A percentile compares a stretch with the other conserved stretches of the same genome.
Evolutionary conservation across 345 rosid genomes (phyloP).

Genomic region (Hypericum perforatum): DNA sequence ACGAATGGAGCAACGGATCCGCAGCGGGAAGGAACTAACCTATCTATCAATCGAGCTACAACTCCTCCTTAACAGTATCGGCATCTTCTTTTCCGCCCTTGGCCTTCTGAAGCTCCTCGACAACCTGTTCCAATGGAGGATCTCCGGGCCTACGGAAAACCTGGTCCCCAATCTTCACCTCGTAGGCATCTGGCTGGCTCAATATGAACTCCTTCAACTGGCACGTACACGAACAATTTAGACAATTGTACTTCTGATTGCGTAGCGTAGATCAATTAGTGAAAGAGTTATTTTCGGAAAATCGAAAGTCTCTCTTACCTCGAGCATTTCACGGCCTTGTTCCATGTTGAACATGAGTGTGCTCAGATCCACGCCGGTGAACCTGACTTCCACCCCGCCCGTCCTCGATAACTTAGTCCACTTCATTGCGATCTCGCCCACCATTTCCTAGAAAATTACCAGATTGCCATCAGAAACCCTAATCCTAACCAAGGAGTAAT

Average conservation of each 20-base stretch:
- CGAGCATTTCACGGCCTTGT: slow-evolving; percentile 44
- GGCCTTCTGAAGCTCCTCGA: slow-evolving; percentile 32
- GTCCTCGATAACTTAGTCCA: slow-evolving; percentile 72
- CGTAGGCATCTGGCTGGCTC: slow-evolving; percentile 69
- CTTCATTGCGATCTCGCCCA: slow-evolving; percentile 53
- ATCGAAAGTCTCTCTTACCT: slow-evolving; percentile 23
- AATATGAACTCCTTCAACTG: slow-evolving; percentile 80
- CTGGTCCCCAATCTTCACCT: slow-evolving; percentile 74
- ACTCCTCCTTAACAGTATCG: slow-evolving; percentile 39
- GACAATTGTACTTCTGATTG: too few species aligned
- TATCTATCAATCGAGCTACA: slow-evolving; percentile 20
- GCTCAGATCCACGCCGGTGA: slow-evolving; percentile 56
- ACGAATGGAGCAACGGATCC: too few species aligned
- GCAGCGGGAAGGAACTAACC: too few species aligned
- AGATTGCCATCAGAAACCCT: not conserved
- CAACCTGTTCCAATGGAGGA: slow-evolving; percentile 61
- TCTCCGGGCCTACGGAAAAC: slow-evolving; percentile 69
- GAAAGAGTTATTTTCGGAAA: not conserved
- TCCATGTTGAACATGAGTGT: slow-evolving; percentile 80
- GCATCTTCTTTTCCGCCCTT: slow-evolving; percentile 14
- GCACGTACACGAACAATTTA: not conserved
- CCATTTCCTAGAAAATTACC: slow-evolving; percentile 39
- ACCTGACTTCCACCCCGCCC: slow-evolving; percentile 58
- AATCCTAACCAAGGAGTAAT: not conserved
- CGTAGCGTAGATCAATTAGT: too few species aligned